Conservation (phyloP, 2,329 filamentous ascomycete species). For the Knufia fluminis region DNA sequence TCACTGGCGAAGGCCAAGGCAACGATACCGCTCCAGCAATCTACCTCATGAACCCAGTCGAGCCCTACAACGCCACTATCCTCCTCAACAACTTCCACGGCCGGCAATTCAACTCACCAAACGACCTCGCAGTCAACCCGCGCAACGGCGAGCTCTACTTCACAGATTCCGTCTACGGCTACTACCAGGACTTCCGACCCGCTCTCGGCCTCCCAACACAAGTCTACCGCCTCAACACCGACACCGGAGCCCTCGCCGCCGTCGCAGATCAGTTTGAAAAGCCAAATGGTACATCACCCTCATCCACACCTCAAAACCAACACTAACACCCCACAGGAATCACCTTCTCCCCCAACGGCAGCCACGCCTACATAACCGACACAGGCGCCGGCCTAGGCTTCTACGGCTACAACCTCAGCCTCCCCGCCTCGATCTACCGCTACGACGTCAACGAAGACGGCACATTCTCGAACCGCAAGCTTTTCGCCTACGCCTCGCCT, state of each 20-base stretch:
- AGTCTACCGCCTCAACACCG: conserved; percentile 40
- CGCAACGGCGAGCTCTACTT: conserved; percentile 22
- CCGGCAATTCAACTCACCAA: conserved; percentile 29
- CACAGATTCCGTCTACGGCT: conserved; percentile 30
- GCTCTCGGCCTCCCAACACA: conserved; percentile 39
- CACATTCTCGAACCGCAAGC: conserved; percentile 34
- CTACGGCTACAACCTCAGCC: conserved; percentile 17
- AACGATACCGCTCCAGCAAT: conserved; percentile 32
- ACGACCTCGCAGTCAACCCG: conserved; percentile 21
- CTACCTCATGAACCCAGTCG: conserved; percentile 36
- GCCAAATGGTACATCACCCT: conserved; percentile 30
- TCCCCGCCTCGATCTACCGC: conserved; percentile 14
- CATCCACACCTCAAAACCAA: neutral
- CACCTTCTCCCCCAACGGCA: conserved; percentile 24
- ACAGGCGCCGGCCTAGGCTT: conserved; percentile 16
- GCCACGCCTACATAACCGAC: conserved; percentile 23
- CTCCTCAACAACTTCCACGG: conserved; percentile 53
- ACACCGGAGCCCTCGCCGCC: conserved; percentile 35
- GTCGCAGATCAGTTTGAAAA: conserved; percentile 40
- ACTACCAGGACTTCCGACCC: conserved; percentile 38
- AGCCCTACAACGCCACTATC: conserved; percentile 44
- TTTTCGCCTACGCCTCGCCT: conserved; percentile 43
- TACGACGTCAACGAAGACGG: conserved; percentile 6
- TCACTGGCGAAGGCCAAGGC: conserved; percentile 44
- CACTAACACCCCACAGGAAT: conserved; percentile 24